Conservation (phyloP, 768 basidiomycete species). For the Auriculariales sp. region DNA sequence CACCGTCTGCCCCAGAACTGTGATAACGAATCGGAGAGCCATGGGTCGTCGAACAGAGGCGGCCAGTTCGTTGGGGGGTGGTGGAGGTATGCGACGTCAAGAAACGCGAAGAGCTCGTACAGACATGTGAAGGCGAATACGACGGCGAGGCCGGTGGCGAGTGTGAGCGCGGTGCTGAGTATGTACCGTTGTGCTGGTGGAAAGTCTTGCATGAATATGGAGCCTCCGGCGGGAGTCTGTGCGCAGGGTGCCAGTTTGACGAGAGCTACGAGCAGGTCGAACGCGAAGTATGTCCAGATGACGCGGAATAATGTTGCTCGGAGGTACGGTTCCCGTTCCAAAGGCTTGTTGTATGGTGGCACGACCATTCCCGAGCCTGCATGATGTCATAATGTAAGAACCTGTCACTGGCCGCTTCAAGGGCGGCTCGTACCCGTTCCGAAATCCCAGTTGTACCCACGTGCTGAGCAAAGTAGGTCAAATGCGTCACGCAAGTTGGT, state of each 20-base stretch:
- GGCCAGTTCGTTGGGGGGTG: conserved; percentile 20
- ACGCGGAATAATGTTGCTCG: too few species aligned
- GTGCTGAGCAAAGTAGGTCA: too few species aligned
- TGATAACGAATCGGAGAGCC: conserved; percentile 19
- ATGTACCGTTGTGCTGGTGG: conserved; percentile 3
- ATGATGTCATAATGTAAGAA: too few species aligned
- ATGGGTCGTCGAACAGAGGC: conserved; percentile 19
- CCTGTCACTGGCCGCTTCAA: too few species aligned
- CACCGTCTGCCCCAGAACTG: conserved; percentile 25
- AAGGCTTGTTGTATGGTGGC: too few species aligned
- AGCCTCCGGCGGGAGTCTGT: conserved; percentile 2
- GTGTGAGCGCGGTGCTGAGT: conserved; percentile 11
- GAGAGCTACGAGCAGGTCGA: conserved; percentile 9
- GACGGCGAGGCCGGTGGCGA: conserved; percentile 13
- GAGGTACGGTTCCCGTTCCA: too few species aligned
- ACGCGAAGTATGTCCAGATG: too few species aligned
- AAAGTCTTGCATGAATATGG: conserved; percentile 6
- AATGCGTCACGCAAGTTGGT: too few species aligned
- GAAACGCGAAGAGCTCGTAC: conserved; percentile 13
- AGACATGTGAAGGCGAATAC: conserved; percentile 13
- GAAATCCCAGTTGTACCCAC: too few species aligned
- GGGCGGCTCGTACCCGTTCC: too few species aligned
- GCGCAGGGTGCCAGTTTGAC: conserved; percentile 9
- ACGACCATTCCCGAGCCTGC: too few species aligned
- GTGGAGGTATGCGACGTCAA: conserved; percentile 13